phyloP scores from a whole-genome alignment of 208 protist species.

The Leishmania turanica region DNA sequence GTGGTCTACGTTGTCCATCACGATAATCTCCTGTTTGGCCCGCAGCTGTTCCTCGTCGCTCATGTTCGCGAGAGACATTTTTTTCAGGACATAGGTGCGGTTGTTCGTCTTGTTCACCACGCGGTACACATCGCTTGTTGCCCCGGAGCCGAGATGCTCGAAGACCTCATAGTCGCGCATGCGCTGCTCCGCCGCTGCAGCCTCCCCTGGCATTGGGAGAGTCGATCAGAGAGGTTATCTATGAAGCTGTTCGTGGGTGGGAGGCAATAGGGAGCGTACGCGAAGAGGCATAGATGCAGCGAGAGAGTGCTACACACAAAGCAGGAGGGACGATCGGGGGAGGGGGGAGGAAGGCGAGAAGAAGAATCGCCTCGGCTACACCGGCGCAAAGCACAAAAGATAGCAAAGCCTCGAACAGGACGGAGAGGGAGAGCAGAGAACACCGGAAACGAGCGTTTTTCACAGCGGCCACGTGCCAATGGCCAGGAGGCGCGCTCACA shows the following conservation, averaged over 20 bases:
- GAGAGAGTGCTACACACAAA: neutral
- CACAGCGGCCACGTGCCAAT: neutral
- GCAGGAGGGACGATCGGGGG: neutral
- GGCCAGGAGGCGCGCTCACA: neutral
- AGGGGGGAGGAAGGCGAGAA: neutral
- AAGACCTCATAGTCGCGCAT: conserved; percentile 70
- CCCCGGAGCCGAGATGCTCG: conserved; percentile 71
- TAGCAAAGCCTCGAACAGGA: neutral
- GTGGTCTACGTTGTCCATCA: conserved; percentile 89
- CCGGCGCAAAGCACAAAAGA: neutral
- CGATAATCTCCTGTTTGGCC: conserved; percentile 83
- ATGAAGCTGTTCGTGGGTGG: neutral
- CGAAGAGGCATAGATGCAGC: neutral
- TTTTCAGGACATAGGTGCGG: conserved; percentile 80
- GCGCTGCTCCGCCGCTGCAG: conserved; percentile 27
- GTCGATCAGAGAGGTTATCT: neutral
- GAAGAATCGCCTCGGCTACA: neutral
- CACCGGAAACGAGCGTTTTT: neutral
- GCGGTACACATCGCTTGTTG: conserved; percentile 71
- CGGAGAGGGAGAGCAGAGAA: neutral
- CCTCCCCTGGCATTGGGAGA: conserved; percentile 3
- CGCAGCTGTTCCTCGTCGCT: conserved; percentile 68
- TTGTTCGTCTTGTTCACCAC: conserved; percentile 56
- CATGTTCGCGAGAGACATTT: conserved; percentile 81
- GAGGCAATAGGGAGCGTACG: neutral